phyloP scores from a whole-genome alignment of 148 eudicot species.

The Rhododendron vialii region DNA sequence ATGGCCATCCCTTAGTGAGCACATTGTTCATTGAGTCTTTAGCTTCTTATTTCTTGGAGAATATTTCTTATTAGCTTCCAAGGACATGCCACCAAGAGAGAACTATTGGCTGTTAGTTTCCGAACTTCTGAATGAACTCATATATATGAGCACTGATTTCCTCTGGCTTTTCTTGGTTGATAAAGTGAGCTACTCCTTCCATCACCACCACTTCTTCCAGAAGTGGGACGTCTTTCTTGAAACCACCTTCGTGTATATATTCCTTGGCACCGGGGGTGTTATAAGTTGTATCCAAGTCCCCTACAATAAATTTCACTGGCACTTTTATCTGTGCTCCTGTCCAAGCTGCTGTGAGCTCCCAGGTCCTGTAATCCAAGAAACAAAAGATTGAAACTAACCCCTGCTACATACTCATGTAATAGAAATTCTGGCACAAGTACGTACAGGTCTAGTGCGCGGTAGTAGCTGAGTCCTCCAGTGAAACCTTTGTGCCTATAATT shows the following conservation, averaged over 20 bases:
- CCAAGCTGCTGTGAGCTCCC: constrained; percentile 79
- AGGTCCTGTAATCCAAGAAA: constrained; percentile 32
- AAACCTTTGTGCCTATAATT: constrained; percentile 39
- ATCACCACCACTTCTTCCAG: constrained; percentile 52
- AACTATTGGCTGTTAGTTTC: neutral
- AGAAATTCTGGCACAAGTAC: neutral
- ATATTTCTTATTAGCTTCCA: neutral
- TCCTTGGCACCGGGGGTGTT: constrained; percentile 38
- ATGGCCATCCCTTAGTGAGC: neutral
- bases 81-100: neutral
- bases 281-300: constrained; percentile 48
- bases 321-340: constrained; percentile 42
- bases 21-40: neutral
- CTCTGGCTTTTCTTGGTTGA: constrained; percentile 58
- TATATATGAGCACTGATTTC: constrained; percentile 41
- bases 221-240: constrained; percentile 54
- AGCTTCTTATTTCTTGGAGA: neutral
- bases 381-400: neutral
- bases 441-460: constrained; percentile 50
- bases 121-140: constrained; percentile 39
- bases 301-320: constrained; percentile 53
- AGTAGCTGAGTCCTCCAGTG: constrained; percentile 58
- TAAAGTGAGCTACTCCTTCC: constrained; percentile 55
- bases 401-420: neutral
- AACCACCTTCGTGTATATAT: constrained; percentile 51